Evolutionary conservation across 2,329 filamentous ascomycete species (phyloP).

Genomic region (Ophiognomonia clavigignenti-juglandacearum): DNA sequence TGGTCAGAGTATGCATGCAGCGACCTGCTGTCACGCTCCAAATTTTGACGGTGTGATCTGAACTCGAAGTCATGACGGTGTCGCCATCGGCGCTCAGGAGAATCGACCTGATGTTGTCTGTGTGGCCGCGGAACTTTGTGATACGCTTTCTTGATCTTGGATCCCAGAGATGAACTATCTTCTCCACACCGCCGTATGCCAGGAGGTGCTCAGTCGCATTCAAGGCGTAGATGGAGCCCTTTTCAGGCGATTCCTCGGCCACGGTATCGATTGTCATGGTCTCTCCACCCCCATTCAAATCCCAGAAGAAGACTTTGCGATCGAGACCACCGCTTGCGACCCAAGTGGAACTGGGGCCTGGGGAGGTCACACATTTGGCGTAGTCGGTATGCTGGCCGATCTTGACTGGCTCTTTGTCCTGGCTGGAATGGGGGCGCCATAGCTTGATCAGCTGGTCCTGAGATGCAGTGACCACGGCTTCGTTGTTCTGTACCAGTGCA

Average conservation of each 20-base stretch:
- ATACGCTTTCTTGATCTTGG: slow-evolving; percentile 81
- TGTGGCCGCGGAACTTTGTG: slow-evolving; percentile 95
- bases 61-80: slow-evolving; percentile 88
- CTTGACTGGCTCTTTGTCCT: slow-evolving; percentile 64
- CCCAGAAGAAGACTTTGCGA: slow-evolving; percentile 89
- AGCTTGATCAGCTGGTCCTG: slow-evolving; percentile 93
- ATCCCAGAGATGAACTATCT: slow-evolving; percentile 89
- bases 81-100: slow-evolving; percentile 85
- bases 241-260: slow-evolving; percentile 78
- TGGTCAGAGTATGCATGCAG: slow-evolving; percentile 96
- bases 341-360: slow-evolving; percentile 63
- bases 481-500: slow-evolving; percentile 70
- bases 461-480: slow-evolving; percentile 79
- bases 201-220: slow-evolving; percentile 75
- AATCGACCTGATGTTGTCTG: slow-evolving; percentile 88
- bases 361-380: slow-evolving; percentile 87
- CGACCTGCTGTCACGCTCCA: slow-evolving; percentile 94
- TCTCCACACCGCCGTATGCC: slow-evolving; percentile 90
- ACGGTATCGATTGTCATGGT: slow-evolving; percentile 79
- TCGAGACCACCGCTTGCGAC: slow-evolving; percentile 92
- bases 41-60: slow-evolving; percentile 94
- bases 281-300: slow-evolving; percentile 82
- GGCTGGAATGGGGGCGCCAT: slow-evolving; percentile 72
- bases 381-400: slow-evolving; percentile 95
- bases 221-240: slow-evolving; percentile 92